These are phyloP conservation scores for Chiua virens DNA, from an alignment of 768 basidiomycete species.

Conservation along the genomic window DNA sequence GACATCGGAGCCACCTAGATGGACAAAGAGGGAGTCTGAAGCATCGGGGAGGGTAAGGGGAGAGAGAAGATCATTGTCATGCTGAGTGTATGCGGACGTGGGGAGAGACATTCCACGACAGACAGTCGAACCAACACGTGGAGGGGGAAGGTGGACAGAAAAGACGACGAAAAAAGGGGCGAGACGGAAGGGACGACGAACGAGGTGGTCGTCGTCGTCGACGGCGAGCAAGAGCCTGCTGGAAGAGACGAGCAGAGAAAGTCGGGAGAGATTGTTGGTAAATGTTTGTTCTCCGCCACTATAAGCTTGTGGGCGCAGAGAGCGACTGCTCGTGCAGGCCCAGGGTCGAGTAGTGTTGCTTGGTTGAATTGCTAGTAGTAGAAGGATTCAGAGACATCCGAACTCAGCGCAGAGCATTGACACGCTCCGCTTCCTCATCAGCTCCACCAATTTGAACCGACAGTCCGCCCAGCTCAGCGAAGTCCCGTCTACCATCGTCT, in stretches of 20 bases:
- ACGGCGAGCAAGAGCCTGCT: conserved; percentile 6
- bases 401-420: conserved; percentile 27
- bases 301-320: no score
- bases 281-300: conserved; percentile 26
- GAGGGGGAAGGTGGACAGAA: not conserved
- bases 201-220: not conserved
- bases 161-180: not conserved
- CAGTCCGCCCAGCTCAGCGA: conserved; percentile 40
- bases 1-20: conserved; percentile 13
- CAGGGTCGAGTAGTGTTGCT: no score
- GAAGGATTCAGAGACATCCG: not conserved
- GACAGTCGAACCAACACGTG: conserved; percentile 39
- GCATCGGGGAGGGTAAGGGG: conserved; percentile 52
- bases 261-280: conserved; percentile 22
- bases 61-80: conserved; percentile 35
- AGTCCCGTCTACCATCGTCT: conserved; percentile 19
- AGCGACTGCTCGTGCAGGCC: no score
- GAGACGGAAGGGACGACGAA: not conserved
- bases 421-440: conserved; percentile 19
- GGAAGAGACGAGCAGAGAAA: conserved; percentile 28
- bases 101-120: conserved; percentile 42
- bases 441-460: conserved; percentile 19
- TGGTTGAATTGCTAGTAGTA: no score
- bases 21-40: conserved; percentile 35
- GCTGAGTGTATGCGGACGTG: conserved; percentile 38